A percentile compares a stretch with the other conserved stretches of the same genome.
These are phyloP conservation scores for Podila clonocystis DNA, from an alignment of 192 early-diverging fungal species.

Conservation along the genomic window DNA sequence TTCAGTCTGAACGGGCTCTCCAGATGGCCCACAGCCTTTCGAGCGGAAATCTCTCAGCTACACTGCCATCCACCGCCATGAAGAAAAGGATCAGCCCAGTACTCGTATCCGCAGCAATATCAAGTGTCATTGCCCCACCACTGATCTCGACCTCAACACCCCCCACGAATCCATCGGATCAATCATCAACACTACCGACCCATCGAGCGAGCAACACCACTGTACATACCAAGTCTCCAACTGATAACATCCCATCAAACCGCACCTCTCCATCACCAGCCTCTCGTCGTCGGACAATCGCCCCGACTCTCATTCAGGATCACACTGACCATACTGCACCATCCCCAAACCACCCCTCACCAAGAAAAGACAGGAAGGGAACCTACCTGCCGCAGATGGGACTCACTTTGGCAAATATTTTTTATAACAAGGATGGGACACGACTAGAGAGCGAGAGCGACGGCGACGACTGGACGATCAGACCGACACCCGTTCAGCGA, in stretches of 20 bases:
- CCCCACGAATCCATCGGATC: too few relatives aligned
- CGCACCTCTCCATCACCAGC: too few relatives aligned
- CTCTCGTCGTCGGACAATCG: not conserved
- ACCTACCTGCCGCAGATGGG: not conserved
- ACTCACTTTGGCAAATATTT: constrained; percentile 9
- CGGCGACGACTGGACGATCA: constrained; percentile 16
- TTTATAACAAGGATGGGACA: constrained; percentile 11
- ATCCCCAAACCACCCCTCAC: not conserved
- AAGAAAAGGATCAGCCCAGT: not conserved
- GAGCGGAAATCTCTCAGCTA: not conserved
- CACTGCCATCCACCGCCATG: not conserved
- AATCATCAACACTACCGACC: too few relatives aligned
- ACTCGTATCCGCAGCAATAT: not conserved
- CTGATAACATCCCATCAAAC: too few relatives aligned
- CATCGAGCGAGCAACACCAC: too few relatives aligned
- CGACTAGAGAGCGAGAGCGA: constrained; percentile 11
- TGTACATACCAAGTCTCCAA: too few relatives aligned
- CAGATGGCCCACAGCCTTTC: too few relatives aligned
- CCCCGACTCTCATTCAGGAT: not conserved
- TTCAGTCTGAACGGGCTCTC: too few relatives aligned
- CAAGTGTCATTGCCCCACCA: too few relatives aligned
- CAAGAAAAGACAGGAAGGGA: not conserved
- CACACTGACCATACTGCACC: not conserved
- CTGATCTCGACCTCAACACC: too few relatives aligned
- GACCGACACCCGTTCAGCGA: not conserved